Conservation (phyloP, 768 basidiomycete genomes). For the Tricholoma terreum region DNA sequence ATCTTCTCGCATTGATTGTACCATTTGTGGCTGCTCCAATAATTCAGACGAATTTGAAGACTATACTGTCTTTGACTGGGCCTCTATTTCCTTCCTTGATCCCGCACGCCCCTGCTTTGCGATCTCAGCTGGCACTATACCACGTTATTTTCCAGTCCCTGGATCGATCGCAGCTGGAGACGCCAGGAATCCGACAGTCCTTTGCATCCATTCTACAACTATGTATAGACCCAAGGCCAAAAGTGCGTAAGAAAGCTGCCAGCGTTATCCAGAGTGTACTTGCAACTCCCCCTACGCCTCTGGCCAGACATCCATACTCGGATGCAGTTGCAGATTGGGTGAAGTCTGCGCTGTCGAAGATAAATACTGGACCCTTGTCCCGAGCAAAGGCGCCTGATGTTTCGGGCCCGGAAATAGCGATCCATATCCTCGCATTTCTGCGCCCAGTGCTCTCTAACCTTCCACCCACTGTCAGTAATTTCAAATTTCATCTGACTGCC, state of each 20-base stretch:
- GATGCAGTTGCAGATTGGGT: conserved; percentile 80
- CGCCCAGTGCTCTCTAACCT: conserved; percentile 58
- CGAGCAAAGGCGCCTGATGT: conserved; percentile 57
- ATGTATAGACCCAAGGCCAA: conserved; percentile 84
- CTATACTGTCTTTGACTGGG: conserved; percentile 68
- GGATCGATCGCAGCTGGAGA: conserved; percentile 68
- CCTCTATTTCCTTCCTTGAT: conserved; percentile 72
- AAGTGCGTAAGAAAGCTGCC: conserved; percentile 88
- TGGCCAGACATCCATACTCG: conserved; percentile 81
- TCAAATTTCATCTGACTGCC: conserved; percentile 7
- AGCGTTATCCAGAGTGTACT: conserved; percentile 82
- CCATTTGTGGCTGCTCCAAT: conserved; percentile 82
- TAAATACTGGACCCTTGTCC: conserved; percentile 56
- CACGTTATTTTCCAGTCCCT: conserved; percentile 65
- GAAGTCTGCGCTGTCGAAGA: conserved; percentile 60
- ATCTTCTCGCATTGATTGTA: conserved; percentile 73
- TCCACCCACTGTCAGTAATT: conserved; percentile 64
- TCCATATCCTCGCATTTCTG: conserved; percentile 73
- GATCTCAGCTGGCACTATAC: conserved; percentile 83
- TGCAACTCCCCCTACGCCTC: conserved; percentile 71
- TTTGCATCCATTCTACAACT: conserved; percentile 85
- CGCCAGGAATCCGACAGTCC: conserved; percentile 66
- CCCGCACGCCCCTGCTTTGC: conserved; percentile 70
- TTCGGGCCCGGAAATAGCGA: conserved; percentile 67
- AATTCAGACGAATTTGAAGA: conserved; percentile 69